phyloP scores from a whole-genome alignment of 1,284 basidiomycete species.

The Tausonia pullulans region DNA sequence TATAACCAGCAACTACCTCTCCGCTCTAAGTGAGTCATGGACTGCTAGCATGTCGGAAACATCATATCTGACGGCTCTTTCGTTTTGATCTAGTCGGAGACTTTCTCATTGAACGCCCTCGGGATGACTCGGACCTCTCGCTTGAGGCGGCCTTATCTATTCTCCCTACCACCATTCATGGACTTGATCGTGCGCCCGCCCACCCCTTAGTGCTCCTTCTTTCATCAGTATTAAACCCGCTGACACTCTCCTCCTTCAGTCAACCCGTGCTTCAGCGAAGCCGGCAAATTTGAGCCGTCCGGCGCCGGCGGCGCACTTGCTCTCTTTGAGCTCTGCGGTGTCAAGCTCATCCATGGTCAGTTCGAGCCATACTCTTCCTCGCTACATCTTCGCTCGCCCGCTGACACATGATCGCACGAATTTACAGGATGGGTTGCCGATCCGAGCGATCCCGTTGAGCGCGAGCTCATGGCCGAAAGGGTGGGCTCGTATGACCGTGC shows the following conservation, averaged over 20 bases:
- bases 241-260: slow-evolving; percentile 29
- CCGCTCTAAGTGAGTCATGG: slow-evolving; percentile 1
- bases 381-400: no score
- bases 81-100: slow-evolving; percentile 67
- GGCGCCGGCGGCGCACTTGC: slow-evolving; percentile 58
- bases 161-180: slow-evolving; percentile 64
- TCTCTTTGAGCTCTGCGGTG: slow-evolving; percentile 69
- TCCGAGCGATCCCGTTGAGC: slow-evolving; percentile 46
- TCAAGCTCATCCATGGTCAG: slow-evolving; percentile 65
- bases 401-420: no score
- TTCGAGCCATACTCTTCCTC: no score
- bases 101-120: slow-evolving; percentile 55
- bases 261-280: slow-evolving; percentile 64
- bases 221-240: slow-evolving; percentile 33
- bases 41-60: no score
- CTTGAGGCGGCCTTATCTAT: slow-evolving; percentile 66
- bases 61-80: slow-evolving; percentile 41
- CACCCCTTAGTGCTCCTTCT: slow-evolving; percentile 21
- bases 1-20: slow-evolving; percentile 9
- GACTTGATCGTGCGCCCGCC: slow-evolving; percentile 31
- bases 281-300: slow-evolving; percentile 53
- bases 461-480: slow-evolving; percentile 2
- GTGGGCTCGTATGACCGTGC: slow-evolving; percentile 13
- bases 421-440: slow-evolving; percentile 61
- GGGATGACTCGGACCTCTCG: slow-evolving; percentile 39